Base-by-base conservation (phyloP, 2,329 filamentous ascomycete genomes). In the Diaporthe sp. region DNA sequence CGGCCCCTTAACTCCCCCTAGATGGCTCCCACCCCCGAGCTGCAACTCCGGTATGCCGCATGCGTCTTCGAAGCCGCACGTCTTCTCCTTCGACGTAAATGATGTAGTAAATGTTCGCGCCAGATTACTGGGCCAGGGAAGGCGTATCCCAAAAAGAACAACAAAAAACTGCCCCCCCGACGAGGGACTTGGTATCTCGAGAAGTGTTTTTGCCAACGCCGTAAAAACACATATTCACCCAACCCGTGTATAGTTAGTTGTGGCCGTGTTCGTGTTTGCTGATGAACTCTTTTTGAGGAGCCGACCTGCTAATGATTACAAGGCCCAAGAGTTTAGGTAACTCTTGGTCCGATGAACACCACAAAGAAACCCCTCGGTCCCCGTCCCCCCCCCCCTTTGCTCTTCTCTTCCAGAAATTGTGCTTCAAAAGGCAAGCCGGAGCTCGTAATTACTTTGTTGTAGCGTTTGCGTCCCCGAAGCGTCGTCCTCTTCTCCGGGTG, bases 391-490 rank as follows among this genome's bases (percentile, higher is more conserved):
- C 25, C 25, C 8, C 31, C 4, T 31, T 31, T n/a, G 8, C 15
- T 62, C 59, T 31, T 42, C 17, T 42, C 59, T 46, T 44, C 39
- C 37, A 46, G 9, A 7, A 62, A 71, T 76, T 28, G 77, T 68
- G 58, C 67, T 39, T 85, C 82, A 89, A 79, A 88, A 89, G 51
- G 80, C 82, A 75, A 89, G 82, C 77, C 87, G 86, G 59, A 89
- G 80, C 81, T 89, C 85, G 77, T 85, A 85, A 55, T 83, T 84
- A 69, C 76, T 79, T 81, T 76, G 81, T 78, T 55, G 81, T 78
- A 75, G 78, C 79, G 77, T 81, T 62, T 81, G 80, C n/a, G 80
- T 76, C 70, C 81, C 83, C 10, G 80, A 76, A 59, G 79, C 78
- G 51, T 87, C 85, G 59, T 80, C 79, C 51, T 87, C 86, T 7